Evolutionary conservation across 768 basidiomycete genomes (phyloP), one percentile per base, ranked within the genome.

Genomic region (Tulasnella sp.): DNA sequence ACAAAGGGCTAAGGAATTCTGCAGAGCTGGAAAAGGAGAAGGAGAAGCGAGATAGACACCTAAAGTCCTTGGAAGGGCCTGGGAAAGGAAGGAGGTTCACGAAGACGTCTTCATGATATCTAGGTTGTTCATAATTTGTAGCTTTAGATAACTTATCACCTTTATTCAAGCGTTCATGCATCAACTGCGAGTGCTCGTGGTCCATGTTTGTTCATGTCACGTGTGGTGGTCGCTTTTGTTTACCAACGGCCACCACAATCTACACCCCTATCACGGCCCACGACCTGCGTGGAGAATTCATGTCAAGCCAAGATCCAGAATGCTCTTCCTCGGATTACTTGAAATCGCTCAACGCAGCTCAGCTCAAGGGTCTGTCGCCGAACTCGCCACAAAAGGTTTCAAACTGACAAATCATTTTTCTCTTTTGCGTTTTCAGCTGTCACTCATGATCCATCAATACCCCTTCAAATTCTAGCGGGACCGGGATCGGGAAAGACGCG

Each of bases 391-490:
- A n/a, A 21, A 27, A n/a, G 18, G 14, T 42, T n/a, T 81, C 42
- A 52, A 36, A 44, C 42, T 16, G 12, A 39, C 40, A 18, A n/a
- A 4, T 21, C 56, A n/a, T 18, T 31, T 34, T 74, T 75, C 21
- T 68, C 18, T 36, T 18, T 3, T n/a, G n/a, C n/a, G n/a, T n/a
- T 5, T 16, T 8, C 44, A 94, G 94, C 94, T 79, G 93, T 94
- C 10, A 86, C 88, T 76, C 91, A 92, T 83, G 86, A 89, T 4
- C 91, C 92, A 16, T 80, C 87, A 27, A 84, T 88, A 58, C 92
- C 94, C 1, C 85, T 94, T 7, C 94, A 96, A 84, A 94, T 96
- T 71, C 86, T 96, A 1, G 94, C 94, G 58, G 94, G 94, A 12
- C 94, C 94, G 19, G 88, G 89, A n/a, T 89, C 93, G 82, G 94